Percentiles rank a stretch among this genome's conserved stretches.
phyloP scores from a whole-genome alignment of 805 yeast genomes.

The Candida easanensis region DNA sequence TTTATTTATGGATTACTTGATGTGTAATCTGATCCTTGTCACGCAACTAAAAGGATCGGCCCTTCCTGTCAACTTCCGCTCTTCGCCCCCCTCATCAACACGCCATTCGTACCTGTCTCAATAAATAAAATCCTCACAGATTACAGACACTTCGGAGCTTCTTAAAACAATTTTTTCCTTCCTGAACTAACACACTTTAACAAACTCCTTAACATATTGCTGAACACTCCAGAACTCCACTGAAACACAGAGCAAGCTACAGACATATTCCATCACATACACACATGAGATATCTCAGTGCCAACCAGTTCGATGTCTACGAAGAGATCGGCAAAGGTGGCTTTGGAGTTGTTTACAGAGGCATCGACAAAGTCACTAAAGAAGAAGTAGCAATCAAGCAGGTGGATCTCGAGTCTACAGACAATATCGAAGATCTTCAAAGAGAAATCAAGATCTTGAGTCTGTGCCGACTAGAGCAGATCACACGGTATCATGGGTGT shows the following conservation, averaged over 20 bases:
- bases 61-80: no score
- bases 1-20: no score
- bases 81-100: no score
- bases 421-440: conserved; percentile 90
- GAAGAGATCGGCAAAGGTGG: conserved; percentile 95
- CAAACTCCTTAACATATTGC: no score
- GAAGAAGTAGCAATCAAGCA: conserved; percentile 91
- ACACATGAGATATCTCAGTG: conserved; percentile 28
- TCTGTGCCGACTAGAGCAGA: conserved; percentile 75
- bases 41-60: no score
- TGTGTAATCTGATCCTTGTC: no score
- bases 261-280: neutral
- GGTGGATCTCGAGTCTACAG: conserved; percentile 83
- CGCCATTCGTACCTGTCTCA: no score
- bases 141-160: no score
- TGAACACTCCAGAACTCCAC: no score
- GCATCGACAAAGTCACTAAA: conserved; percentile 63
- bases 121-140: no score
- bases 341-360: conserved; percentile 95
- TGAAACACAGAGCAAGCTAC: neutral
- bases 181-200: no score
- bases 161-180: no score
- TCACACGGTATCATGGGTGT: conserved; percentile 88
- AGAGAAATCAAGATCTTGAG: conserved; percentile 84
- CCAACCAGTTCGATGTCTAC: conserved; percentile 40